phyloP scores from a whole-genome alignment of 1,139 yeast genomes.

The Protomyces macrosporus region DNA sequence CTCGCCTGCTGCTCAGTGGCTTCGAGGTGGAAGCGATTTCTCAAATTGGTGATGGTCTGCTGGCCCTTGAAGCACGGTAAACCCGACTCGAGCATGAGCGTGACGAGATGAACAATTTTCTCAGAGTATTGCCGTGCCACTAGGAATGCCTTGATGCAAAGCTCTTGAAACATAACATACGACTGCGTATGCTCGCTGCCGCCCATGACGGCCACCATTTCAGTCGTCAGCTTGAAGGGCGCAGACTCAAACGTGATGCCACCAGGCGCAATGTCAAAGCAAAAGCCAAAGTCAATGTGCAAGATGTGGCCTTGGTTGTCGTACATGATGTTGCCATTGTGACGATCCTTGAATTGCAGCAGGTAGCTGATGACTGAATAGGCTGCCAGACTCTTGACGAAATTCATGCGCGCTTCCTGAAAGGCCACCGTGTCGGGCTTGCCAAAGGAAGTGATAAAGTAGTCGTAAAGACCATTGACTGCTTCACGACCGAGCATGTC shows the following conservation, averaged over 20 bases:
- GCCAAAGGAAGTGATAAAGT: conserved; percentile 86
- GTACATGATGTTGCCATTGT: conserved; percentile 98
- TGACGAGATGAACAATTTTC: conserved; percentile 73
- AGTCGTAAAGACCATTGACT: conserved; percentile 91
- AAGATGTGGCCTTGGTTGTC: conserved; percentile 90
- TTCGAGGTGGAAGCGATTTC: conserved; percentile 71
- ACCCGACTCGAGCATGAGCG: conserved; percentile 92
- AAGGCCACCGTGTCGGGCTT: conserved; percentile 85
- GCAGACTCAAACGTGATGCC: conserved; percentile 97
- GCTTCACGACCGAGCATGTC: conserved; percentile 99
- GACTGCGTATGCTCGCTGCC: conserved; percentile 82
- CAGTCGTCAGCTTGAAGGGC: conserved; percentile 92
- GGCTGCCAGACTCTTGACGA: conserved; percentile 91
- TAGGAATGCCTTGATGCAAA: conserved; percentile 86
- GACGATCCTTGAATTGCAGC: conserved; percentile 94
- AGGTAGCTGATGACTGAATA: conserved; percentile 89
- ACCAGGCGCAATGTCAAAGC: conserved; percentile 98
- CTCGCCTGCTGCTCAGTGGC: conserved; percentile 86
- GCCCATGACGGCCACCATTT: conserved; percentile 94
- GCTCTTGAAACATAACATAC: conserved; percentile 87
- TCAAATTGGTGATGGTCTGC: conserved; percentile 70
- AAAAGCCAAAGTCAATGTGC: conserved; percentile 97
- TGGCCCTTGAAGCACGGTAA: conserved; percentile 89
- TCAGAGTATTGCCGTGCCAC: conserved; percentile 89
- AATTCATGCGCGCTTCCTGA: conserved; percentile 85